Evolutionary conservation across 768 basidiomycete genomes (phyloP).

Genomic region (Amanita fuliginea): DNA sequence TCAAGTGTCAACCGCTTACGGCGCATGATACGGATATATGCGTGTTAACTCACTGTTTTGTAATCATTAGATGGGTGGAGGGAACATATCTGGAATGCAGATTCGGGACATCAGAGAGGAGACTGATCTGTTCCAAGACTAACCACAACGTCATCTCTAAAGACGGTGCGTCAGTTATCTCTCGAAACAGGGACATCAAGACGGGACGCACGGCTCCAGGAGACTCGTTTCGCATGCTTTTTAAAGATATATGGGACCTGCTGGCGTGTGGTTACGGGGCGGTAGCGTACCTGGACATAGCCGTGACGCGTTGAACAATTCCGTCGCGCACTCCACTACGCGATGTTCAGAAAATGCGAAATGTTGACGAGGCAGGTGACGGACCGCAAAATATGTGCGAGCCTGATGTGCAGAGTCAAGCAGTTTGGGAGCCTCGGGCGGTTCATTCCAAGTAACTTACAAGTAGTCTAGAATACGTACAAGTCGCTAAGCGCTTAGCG

Average conservation of each 20-base stretch:
- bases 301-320: slow-evolving; percentile 65
- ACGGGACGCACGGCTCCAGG: slow-evolving; percentile 59
- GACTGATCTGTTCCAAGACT: slow-evolving; percentile 11
- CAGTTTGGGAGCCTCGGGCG: not conserved
- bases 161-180: slow-evolving; percentile 3
- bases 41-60: slow-evolving; percentile 52
- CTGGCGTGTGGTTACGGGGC: not conserved
- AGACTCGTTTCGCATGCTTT: slow-evolving; percentile 74
- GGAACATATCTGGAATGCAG: slow-evolving; percentile 51
- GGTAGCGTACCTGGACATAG: slow-evolving; percentile 60
- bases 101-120: not conserved
- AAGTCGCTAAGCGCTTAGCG: not conserved
- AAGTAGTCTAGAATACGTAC: slow-evolving; percentile 12
- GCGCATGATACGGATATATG: slow-evolving; percentile 10
- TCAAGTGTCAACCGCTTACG: slow-evolving; percentile 20
- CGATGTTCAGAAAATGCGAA: not conserved
- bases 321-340: slow-evolving; percentile 75
- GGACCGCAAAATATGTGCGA: slow-evolving; percentile 82
- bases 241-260: not conserved
- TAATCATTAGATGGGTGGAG: slow-evolving; percentile 84
- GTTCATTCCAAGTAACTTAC: slow-evolving; percentile 7
- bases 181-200: not conserved
- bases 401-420: slow-evolving; percentile 29
- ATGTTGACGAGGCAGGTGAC: slow-evolving; percentile 8
- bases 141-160: slow-evolving; percentile 56